Base-by-base conservation (phyloP, 2,329 filamentous ascomycete genomes). In the Tolypocladium capitatum region DNA sequence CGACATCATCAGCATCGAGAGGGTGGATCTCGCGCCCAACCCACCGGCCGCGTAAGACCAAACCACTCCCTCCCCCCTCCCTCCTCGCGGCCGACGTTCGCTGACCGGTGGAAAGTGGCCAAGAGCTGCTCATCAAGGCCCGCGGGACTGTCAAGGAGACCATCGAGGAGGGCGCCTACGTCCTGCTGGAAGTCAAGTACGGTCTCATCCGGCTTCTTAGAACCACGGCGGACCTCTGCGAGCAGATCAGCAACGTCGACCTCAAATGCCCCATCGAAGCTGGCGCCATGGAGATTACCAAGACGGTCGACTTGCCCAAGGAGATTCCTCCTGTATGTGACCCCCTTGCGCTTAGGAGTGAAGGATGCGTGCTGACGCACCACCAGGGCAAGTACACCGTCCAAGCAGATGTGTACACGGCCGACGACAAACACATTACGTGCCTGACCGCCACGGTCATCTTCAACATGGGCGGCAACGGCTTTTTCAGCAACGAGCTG, bases 121-220 rank as follows among this genome's bases (percentile, higher is more conserved):
- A 80, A 58, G 78, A 77, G 20, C 81, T 98, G 47, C 72, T 75
- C 50, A 94, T 98, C 70, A 79, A 80, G 54, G 92, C 90, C 43
- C 74, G 70, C 31, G 92, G 91, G 49, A 78, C 71, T n/a, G 76
- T 97, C 53, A 76, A 75, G 56, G 68, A 94, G 60, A 68, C 74
- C 46, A 81, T 98, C 54, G 76, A 81, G 48, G 64, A 88, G 49
- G 91, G 88, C 49, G 87, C 91, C 51, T 87, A 86, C 58, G 84
- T 96, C 52, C 74, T 83, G 43, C 66, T 98, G 36, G 77, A 82
- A 55, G 91, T 98, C 69, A 96, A 95, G 71, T 96, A 94, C 66
- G 91, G 91, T 51, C 74, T 95, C 55, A 96, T 98, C 66, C 86
- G 81, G 48, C 78, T 98, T 54, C 80, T 98, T 66, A 86, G 78